Conservation (phyloP, 345 rosid genomes). For the Eutrema yunnanense region DNA sequence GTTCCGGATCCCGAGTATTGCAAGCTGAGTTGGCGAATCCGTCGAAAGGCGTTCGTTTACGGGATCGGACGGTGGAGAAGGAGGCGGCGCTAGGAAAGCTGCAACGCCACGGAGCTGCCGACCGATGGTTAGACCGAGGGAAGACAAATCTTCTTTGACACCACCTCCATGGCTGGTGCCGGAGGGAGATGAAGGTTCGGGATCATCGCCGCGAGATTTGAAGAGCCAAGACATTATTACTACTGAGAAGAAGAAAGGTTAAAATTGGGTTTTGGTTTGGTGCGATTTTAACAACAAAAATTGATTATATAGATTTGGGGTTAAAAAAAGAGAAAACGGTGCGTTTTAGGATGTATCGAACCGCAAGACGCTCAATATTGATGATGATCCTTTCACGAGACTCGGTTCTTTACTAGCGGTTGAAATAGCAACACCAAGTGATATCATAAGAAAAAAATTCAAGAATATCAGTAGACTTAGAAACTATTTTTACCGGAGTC, state of each 20-base stretch:
- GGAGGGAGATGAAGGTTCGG: constrained; percentile 10
- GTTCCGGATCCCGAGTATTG: constrained; percentile 50
- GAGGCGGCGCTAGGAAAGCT: constrained; percentile 57
- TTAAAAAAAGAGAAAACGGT: too few relatives aligned
- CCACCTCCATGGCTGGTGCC: not conserved
- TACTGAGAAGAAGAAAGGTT: not conserved
- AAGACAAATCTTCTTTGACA: constrained; percentile 37
- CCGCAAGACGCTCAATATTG: too few relatives aligned
- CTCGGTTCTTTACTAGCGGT: too few relatives aligned
- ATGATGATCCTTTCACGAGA: too few relatives aligned
- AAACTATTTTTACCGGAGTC: too few relatives aligned
- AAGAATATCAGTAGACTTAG: too few relatives aligned
- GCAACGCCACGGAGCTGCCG: constrained; percentile 61
- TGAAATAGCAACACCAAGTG: too few relatives aligned
- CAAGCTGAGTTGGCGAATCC: constrained; percentile 27
- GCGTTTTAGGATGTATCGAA: too few relatives aligned
- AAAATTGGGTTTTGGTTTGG: not conserved
- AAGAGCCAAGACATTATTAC: constrained; percentile 57
- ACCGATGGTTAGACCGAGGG: constrained; percentile 40
- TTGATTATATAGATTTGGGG: too few relatives aligned
- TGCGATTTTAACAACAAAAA: not conserved
- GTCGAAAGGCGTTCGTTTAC: not conserved
- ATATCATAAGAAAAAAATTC: too few relatives aligned
- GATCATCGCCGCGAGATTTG: constrained; percentile 37
- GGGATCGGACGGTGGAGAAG: constrained; percentile 1